phyloP scores from a whole-genome alignment of 2,329 filamentous ascomycete genomes.

The Talaromyces albobiverticillius region DNA sequence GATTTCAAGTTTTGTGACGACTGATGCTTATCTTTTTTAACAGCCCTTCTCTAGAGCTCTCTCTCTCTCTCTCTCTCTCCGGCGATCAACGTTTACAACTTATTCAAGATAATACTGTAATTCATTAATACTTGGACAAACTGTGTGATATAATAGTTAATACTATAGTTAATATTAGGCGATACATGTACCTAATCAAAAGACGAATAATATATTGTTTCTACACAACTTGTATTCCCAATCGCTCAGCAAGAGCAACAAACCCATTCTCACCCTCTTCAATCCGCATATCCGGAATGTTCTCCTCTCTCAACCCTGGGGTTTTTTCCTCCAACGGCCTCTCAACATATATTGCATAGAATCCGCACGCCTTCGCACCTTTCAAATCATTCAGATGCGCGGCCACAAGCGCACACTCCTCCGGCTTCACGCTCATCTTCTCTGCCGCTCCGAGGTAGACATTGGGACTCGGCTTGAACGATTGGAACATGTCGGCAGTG shows the following conservation, averaged over 20 bases:
- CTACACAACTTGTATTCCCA: background rate
- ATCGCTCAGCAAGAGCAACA: slow-evolving; percentile 21
- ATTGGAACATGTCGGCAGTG: slow-evolving; percentile 63
- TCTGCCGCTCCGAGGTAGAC: slow-evolving; percentile 64
- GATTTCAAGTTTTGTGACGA: background rate
- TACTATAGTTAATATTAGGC: background rate
- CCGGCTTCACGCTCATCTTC: slow-evolving; percentile 44
- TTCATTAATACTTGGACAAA: background rate
- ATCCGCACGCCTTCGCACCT: slow-evolving; percentile 58
- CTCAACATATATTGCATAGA: slow-evolving; percentile 68
- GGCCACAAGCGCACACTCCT: slow-evolving; percentile 69
- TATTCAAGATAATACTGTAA: background rate
- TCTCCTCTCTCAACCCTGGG: slow-evolving; percentile 42
- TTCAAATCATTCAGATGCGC: slow-evolving; percentile 65
- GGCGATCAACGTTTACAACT: background rate
- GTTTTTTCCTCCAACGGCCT: slow-evolving; percentile 56
- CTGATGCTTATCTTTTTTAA: too few relatives aligned
- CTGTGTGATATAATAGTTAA: background rate
- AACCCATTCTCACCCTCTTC: slow-evolving; percentile 47
- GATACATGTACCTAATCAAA: background rate
- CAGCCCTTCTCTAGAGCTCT: too few relatives aligned
- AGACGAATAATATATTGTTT: too few relatives aligned
- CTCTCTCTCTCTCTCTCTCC: background rate
- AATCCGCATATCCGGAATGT: slow-evolving; percentile 61
- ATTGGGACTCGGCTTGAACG: slow-evolving; percentile 65